Conservation (phyloP, 139 green algal species). For the Micractinium conductrix region DNA sequence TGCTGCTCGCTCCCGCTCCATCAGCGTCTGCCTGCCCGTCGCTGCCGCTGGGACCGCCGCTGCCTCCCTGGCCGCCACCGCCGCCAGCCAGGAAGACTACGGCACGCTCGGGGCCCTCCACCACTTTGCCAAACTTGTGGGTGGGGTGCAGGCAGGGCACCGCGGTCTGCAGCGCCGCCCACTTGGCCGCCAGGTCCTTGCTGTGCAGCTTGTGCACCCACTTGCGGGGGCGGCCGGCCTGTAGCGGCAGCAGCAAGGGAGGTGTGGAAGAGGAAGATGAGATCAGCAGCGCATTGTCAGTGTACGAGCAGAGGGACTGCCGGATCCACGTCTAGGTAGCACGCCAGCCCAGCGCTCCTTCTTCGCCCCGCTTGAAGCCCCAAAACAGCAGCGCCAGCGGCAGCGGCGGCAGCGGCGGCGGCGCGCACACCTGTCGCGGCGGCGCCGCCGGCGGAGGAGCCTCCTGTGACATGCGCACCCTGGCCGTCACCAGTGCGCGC, state of each 20-base stretch:
- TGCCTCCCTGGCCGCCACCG: not conserved
- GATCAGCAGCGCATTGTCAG: no score
- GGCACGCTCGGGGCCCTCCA: slow-evolving; percentile 37
- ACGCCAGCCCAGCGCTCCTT: no score
- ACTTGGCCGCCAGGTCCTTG: slow-evolving; percentile 15
- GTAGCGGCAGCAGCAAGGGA: not conserved
- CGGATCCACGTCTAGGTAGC: no score
- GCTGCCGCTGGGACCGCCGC: not conserved
- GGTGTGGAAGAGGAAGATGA: no score
- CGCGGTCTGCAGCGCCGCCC: slow-evolving; percentile 35
- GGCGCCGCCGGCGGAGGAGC: not conserved
- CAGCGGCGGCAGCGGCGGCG: not conserved
- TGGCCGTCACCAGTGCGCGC: slow-evolving; percentile 38
- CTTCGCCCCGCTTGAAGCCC: no score
- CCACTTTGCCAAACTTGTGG: slow-evolving; percentile 37
- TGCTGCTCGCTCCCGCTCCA: not conserved
- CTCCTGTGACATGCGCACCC: slow-evolving; percentile 38
- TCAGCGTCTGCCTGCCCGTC: not conserved
- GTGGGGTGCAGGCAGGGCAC: slow-evolving; percentile 52
- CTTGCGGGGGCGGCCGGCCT: not conserved
- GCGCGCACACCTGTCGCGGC: not conserved
- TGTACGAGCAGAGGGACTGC: no score
- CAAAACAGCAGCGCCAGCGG: no score
- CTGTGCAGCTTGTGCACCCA: slow-evolving; percentile 45
- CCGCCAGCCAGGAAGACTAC: slow-evolving; percentile 28